These are phyloP conservation scores for Diaporthe aspalathi DNA, from an alignment of 2,329 filamentous ascomycete species.

Conservation along the genomic window DNA sequence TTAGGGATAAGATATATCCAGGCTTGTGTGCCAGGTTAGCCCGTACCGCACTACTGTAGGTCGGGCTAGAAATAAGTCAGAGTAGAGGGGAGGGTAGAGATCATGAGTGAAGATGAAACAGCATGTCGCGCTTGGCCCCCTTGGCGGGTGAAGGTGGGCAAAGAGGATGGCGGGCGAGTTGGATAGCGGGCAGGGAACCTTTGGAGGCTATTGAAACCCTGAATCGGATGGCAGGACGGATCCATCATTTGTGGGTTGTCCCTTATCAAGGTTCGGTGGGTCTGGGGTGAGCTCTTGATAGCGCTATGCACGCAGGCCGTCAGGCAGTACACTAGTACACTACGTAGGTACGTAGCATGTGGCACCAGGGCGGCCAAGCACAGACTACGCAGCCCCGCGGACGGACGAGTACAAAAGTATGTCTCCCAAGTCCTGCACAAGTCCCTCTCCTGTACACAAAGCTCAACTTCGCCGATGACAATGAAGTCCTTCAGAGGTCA, in stretches of 20 bases:
- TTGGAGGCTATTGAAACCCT: constrained; percentile 33
- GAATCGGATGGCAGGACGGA: constrained; percentile 27
- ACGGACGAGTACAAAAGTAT: too few species aligned
- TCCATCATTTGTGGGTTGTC: constrained; percentile 26
- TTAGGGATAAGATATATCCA: neutral
- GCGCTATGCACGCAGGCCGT: too few species aligned
- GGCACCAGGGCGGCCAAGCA: neutral
- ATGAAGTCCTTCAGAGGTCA: too few species aligned
- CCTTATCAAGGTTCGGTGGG: neutral
- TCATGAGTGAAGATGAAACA: constrained; percentile 21
- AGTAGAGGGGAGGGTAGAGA: neutral
- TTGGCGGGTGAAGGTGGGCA: constrained; percentile 3
- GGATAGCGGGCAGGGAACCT: too few species aligned
- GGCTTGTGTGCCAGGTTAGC: neutral
- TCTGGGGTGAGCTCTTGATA: constrained; percentile 1
- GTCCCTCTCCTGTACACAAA: too few species aligned
- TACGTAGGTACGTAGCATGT: constrained; percentile 12
- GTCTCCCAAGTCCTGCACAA: too few species aligned
- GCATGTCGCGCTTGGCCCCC: constrained; percentile 36
- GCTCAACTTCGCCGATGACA: too few species aligned
- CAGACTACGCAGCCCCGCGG: neutral
- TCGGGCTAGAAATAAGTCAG: constrained; percentile 14
- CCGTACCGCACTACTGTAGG: constrained; percentile 16
- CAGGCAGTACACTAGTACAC: too few species aligned
- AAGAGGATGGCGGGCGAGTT: neutral